Conservation (phyloP, 2,329 filamentous ascomycete genomes). For the Canariomyces notabilis region DNA sequence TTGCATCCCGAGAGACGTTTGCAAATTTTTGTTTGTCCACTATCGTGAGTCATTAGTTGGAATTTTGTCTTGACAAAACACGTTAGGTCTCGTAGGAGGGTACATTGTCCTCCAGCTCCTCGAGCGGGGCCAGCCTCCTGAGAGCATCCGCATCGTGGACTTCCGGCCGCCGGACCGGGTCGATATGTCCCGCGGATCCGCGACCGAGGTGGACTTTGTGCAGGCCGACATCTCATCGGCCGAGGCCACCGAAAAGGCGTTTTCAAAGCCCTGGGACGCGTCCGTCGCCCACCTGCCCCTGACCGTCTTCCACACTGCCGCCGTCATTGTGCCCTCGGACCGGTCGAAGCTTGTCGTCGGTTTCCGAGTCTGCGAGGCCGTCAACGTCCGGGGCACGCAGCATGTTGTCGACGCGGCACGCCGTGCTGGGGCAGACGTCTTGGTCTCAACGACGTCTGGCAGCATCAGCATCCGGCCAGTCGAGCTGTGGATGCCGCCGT, state of each 20-base stretch:
- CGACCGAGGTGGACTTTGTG: slow-evolving; percentile 37
- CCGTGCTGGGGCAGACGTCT: slow-evolving; percentile 41
- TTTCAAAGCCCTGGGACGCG: slow-evolving; percentile 41
- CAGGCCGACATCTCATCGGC: slow-evolving; percentile 47
- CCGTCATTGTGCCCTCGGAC: slow-evolving; percentile 48
- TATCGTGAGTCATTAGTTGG: background rate
- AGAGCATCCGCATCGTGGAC: slow-evolving; percentile 50
- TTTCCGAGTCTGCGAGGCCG: slow-evolving; percentile 39
- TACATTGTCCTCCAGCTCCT: slow-evolving; percentile 51
- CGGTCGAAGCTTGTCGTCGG: slow-evolving; percentile 41
- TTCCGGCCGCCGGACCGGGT: slow-evolving; percentile 39
- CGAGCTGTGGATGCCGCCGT: slow-evolving; percentile 40
- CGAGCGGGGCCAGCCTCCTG: slow-evolving; percentile 44
- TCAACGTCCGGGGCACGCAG: slow-evolving; percentile 47
- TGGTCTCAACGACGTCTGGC: slow-evolving; percentile 49
- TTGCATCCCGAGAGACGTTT: too few species aligned
- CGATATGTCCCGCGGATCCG: slow-evolving; percentile 36
- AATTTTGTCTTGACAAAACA: background rate
- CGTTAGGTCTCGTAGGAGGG: slow-evolving; percentile 48
- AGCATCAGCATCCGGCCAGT: slow-evolving; percentile 41
- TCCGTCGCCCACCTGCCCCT: slow-evolving; percentile 40
- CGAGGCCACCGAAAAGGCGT: slow-evolving; percentile 39
- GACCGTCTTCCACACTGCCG: slow-evolving; percentile 54
- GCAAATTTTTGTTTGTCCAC: too few species aligned
- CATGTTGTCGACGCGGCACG: slow-evolving; percentile 46